phyloP scores from a whole-genome alignment of 805 yeast species.

The Suhomyces xylopsoci region DNA sequence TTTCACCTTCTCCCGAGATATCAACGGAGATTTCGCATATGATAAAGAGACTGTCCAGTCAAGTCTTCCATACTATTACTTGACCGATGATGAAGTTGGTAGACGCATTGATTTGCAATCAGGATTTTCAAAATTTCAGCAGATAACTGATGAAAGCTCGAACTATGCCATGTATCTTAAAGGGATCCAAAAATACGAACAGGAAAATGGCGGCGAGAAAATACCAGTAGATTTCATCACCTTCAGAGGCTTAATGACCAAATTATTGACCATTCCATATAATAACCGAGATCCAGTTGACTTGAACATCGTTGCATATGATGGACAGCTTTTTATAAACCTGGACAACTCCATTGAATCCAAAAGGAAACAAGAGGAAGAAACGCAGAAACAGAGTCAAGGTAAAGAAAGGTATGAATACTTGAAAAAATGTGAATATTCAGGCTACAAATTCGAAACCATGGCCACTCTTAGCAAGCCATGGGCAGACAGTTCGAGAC shows the following conservation, averaged over 20 bases:
- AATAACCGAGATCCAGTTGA: conserved; percentile 56
- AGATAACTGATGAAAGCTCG: conserved; percentile 53
- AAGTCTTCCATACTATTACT: conserved; percentile 64
- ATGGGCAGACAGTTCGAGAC: conserved; percentile 65
- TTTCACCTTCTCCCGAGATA: conserved; percentile 59
- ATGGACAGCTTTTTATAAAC: conserved; percentile 69
- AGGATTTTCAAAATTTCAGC: conserved; percentile 60
- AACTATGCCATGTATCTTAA: conserved; percentile 55
- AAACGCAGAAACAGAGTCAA: conserved; percentile 15
- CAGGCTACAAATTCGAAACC: conserved; percentile 85
- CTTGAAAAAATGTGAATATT: conserved; percentile 45
- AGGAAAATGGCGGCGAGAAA: conserved; percentile 36
- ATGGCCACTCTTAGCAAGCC: conserved; percentile 74
- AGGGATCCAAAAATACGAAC: conserved; percentile 58
- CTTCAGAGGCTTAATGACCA: conserved; percentile 82
- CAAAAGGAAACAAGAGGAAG: conserved; percentile 22
- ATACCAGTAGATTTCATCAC: conserved; percentile 67
- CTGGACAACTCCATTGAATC: conserved; percentile 43
- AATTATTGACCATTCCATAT: conserved; percentile 66
- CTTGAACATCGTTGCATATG: conserved; percentile 64
- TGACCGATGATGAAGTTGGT: conserved; percentile 71
- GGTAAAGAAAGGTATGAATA: conserved; percentile 24
- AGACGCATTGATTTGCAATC: conserved; percentile 57
- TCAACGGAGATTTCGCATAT: conserved; percentile 41
- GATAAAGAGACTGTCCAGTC: conserved; percentile 47